A percentile compares a stretch with the other conserved stretches of the same genome.
phyloP scores from a whole-genome alignment of 176 grass and related monocot species.

The Melocanna baccifera region DNA sequence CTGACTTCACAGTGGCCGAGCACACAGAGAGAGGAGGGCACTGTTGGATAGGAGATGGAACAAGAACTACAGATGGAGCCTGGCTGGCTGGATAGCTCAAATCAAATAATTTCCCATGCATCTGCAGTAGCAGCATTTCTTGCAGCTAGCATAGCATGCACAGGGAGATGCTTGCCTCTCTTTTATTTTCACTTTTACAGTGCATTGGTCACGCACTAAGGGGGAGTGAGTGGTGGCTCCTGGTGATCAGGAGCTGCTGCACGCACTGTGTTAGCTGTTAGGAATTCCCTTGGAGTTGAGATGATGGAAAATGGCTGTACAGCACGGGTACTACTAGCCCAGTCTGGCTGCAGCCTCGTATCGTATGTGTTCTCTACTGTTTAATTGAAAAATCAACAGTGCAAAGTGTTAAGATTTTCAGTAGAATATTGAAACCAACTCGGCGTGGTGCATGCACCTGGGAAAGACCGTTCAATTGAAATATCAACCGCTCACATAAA shows the following conservation, averaged over 20 bases:
- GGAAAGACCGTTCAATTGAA: neutral
- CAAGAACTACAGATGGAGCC: constrained; percentile 7
- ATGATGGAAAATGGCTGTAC: neutral
- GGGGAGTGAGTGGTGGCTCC: neutral
- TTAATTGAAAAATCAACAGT: too few relatives aligned
- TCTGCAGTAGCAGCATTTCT: neutral
- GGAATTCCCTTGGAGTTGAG: neutral
- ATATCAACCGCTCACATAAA: neutral
- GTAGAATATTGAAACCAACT: too few relatives aligned
- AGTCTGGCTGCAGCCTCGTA: neutral
- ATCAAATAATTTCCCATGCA: constrained; percentile 15
- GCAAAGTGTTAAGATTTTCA: too few relatives aligned
- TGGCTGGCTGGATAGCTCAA: neutral
- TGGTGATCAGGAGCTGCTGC: neutral
- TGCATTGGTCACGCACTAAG: neutral
- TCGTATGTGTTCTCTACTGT: neutral
- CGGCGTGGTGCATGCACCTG: too few relatives aligned
- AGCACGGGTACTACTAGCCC: too few relatives aligned
- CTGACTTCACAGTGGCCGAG: constrained; percentile 39
- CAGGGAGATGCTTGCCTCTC: neutral
- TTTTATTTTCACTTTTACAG: neutral
- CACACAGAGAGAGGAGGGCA: neutral
- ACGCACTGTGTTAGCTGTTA: neutral
- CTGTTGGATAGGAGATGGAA: constrained; percentile 45
- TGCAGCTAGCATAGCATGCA: neutral